These are phyloP conservation scores for Sapria himalayana DNA, from an alignment of 345 rosid genomes.

Conservation along the genomic window DNA sequence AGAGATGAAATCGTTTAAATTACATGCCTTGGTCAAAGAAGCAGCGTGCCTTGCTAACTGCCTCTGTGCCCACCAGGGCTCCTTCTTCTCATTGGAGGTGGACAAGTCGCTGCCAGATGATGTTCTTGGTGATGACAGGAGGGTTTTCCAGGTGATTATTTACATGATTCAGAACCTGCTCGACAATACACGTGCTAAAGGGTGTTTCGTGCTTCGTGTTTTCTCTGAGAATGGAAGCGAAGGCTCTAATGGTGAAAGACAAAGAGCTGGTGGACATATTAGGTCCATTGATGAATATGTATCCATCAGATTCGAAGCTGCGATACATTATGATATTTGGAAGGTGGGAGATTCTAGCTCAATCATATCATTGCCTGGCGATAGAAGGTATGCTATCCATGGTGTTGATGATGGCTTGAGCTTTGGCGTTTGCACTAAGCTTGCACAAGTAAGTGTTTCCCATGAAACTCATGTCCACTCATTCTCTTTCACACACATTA, in stretches of 20 bases:
- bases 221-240: constrained; percentile 41
- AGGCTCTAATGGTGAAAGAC: constrained; percentile 42
- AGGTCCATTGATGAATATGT: constrained; percentile 38
- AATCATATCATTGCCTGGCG: constrained; percentile 19
- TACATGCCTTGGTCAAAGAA: constrained; percentile 51
- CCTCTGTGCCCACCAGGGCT: constrained; percentile 43
- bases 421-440: constrained; percentile 78
- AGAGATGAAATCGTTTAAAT: constrained; percentile 36
- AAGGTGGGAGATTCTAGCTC: constrained; percentile 25
- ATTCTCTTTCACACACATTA: no score
- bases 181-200: constrained; percentile 24
- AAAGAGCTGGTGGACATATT: constrained; percentile 62
- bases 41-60: constrained; percentile 70
- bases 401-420: constrained; percentile 51
- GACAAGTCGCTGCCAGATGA: constrained; percentile 57
- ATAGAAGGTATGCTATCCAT: constrained; percentile 22
- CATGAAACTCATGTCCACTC: no score
- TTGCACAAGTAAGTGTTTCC: constrained; percentile 55
- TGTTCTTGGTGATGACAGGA: constrained; percentile 65
- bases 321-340: constrained; percentile 13
- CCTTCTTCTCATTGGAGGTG: constrained; percentile 38
- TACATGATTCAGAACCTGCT: constrained; percentile 74
- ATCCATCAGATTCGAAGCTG: constrained; percentile 48
- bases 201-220: constrained; percentile 27
- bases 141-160: constrained; percentile 72